Evolutionary conservation across 441 rosid genomes (phyloP), one percentile per base, ranked within the genome.

Genomic region (Erodium texanum): DNA sequence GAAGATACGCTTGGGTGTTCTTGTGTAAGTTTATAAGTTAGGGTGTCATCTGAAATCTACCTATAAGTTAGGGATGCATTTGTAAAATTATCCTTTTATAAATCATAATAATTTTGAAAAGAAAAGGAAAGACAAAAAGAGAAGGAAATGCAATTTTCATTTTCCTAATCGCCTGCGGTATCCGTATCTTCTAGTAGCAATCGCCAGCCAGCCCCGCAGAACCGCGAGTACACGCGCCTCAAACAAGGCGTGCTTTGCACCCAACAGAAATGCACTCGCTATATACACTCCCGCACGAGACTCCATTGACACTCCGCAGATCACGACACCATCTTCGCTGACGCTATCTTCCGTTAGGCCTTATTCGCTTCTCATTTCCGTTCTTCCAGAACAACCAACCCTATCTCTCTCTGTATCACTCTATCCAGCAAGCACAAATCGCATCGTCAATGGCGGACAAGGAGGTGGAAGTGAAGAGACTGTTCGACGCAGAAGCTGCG

Each of bases 401-500:
- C 45, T 38, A 38, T 7, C 45, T 38, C 45, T 38, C 45, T 27
- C n/a, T n/a, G n/a, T n/a, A n/a, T n/a, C n/a, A n/a, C n/a, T n/a
- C n/a, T n/a, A n/a, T n/a, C n/a, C n/a, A n/a, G n/a, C n/a, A n/a
- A n/a, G 36, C 7, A 2, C 36, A 5, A 2, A 32, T 32, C 36
- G 36, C 6, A 32, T 32, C 50, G 3, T 41, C 50, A 41, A 41
- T 41, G 50, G 50, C 50, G 50, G 50, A 34, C 38, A 34, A 41
- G 50, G 50, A 41, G 15, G 50, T 0, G 56, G 56, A 15, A n/a
- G 56, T 27, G 69, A 63, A 50, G 67, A 19, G 7, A 70, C 71
- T 69, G 66, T 81, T 85, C 65, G 87, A 81, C 29, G 67, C 19
- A 36, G 80, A 69, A 58, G 83, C 85, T 22, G 90, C 87, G 14